Evolutionary conservation across 345 rosid species (phyloP), one percentile per base, ranked within the genome.

Genomic region (Rhizophora mangle): DNA sequence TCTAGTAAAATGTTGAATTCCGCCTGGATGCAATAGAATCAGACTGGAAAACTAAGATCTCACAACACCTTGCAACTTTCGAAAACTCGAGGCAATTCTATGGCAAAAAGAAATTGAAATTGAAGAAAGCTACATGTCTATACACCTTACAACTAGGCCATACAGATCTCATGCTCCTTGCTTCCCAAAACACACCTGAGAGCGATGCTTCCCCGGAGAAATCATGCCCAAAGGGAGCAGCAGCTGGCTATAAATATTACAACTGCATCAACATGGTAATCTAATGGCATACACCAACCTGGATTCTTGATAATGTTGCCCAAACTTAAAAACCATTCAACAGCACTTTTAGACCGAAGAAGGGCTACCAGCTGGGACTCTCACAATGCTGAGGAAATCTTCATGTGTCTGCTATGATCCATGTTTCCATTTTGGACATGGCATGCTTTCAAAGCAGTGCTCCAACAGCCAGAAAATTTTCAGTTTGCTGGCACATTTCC

Each of bases 41-140:
- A 13, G 18, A 4, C 49, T 43, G 49, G 49, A 43, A 13, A 43
- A 43, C 16, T 18, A 13, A 43, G 49, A 43, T 43, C 18, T 55
- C 30, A 34, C 62, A 8, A 9, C 10, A 67, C n/a, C 57, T 29
- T 22, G 10, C 4, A 39, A 32, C 43, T 16, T 24, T 9, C 5
- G 49, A 68, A 68, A 61, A 29, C 15, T 37, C 9, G 47, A 24
- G 30, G 29, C 71, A 51, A 36, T 57, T 37, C 39, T 34, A 63
- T 65, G 19, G 62, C 26, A 47, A 43, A 43, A 43, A 3, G 49
- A 43, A 0, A 11, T 3, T 56, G 16, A n/a, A 49, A 46, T 62
- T 56, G 64, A 63, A 52, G 78, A 64, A 59, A 63, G 54, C 64
- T 74, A 64, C 82, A 74, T n/a, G 58, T 63, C 67, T 70, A 60